Conservation (phyloP, 345 rosid species). For the Aquilaria yunnanensis region DNA sequence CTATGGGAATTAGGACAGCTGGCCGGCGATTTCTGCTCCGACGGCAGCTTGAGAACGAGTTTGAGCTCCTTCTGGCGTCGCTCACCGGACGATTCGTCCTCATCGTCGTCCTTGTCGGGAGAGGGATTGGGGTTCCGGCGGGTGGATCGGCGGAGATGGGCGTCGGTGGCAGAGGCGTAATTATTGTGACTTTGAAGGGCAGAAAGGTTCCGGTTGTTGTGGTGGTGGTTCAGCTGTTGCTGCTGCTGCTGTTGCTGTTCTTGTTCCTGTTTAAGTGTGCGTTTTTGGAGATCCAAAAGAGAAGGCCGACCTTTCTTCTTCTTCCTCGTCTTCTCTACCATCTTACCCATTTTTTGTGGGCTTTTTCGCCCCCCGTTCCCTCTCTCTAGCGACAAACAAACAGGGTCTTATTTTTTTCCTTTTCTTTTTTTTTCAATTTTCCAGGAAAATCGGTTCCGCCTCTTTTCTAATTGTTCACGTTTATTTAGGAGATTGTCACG, state of each 20-base stretch:
- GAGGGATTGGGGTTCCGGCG: constrained; percentile 48
- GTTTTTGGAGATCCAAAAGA: constrained; percentile 55
- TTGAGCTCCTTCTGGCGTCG: constrained; percentile 52
- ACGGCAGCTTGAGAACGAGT: constrained; percentile 35
- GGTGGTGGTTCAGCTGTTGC: neutral
- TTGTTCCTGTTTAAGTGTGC: constrained; percentile 35
- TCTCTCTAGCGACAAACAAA: constrained; percentile 16
- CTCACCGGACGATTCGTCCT: constrained; percentile 14
- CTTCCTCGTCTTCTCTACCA: constrained; percentile 39
- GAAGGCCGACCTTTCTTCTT: constrained; percentile 75
- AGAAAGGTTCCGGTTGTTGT: constrained; percentile 9
- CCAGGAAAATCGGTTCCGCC: no score
- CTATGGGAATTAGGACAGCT: constrained; percentile 21
- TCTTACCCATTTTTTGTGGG: constrained; percentile 33
- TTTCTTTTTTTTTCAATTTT: neutral
- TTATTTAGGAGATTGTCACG: constrained; percentile 5
- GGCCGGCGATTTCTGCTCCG: constrained; percentile 18
- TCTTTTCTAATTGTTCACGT: neutral
- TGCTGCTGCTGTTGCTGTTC: constrained; percentile 15
- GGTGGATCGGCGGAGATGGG: constrained; percentile 44
- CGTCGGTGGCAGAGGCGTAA: constrained; percentile 34
- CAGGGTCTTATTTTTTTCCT: constrained; percentile 12
- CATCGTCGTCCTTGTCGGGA: constrained; percentile 23
- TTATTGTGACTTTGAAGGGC: constrained; percentile 18
- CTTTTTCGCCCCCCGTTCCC: constrained; percentile 2